Evolutionary conservation across 352 stramenopile species (phyloP), one percentile per base, ranked within the genome.

Genomic region (Phytophthora citrophthora): DNA sequence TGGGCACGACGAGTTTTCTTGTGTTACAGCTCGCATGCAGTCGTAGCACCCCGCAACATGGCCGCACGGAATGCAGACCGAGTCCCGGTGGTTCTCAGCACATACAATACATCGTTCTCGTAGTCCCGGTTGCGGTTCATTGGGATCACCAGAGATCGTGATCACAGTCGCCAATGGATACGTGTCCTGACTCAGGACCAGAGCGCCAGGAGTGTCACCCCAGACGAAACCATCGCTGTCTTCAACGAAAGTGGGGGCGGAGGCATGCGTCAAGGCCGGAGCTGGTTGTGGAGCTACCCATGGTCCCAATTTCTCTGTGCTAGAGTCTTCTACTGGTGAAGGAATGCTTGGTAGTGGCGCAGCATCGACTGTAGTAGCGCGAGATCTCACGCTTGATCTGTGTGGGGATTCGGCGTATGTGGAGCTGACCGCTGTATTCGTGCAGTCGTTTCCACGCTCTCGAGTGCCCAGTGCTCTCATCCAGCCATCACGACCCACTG

Each of bases 1-100:
- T 24, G 79, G 79, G 48, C 81, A 90, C 34, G 49, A 67, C 16
- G 53, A 58, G 8, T 40, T 61, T 31, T 66, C 54, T 1, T 68
- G 58, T 18, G 69, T 80, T 20, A 82, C 68, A 5, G 45, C 46
- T 45, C 55, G 31, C 49, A 89, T 82, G 43, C 81, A 89, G 7
- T 56, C 38, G 48, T 74, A 72, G 65, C 81, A 90, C n/a, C 75
- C 76, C 4, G 79, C 76, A 34, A 87, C 66, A 54, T 90, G 81
- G 1, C 81, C 79, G 24, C 79, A 90, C 13, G 81, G 81, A 20
- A 90, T 79, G 54, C 79, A 88, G 40, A 88, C 74, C 6, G 79
- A 77, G 40, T 88, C 72, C 0, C 81, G 70, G 16, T 59, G 24
- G 10, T 77, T 72, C 39, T 85, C 76, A 50, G 71, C 64, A 48